These are phyloP conservation scores for Yarrowia deformans DNA, from an alignment of 805 yeast species.

Conservation along the genomic window DNA sequence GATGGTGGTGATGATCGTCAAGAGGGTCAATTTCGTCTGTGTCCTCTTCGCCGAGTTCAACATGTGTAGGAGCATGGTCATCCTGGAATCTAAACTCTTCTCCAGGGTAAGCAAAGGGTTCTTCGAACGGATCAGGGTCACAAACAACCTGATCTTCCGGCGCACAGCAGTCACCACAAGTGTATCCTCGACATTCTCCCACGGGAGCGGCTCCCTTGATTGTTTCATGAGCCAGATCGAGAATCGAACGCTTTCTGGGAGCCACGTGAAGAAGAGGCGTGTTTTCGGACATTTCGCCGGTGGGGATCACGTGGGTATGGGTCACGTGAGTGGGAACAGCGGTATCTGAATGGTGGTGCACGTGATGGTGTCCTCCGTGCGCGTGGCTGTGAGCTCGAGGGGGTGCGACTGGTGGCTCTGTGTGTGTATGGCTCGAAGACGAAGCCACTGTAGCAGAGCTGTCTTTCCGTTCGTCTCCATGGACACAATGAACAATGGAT, in stretches of 20 bases:
- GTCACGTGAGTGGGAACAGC: neutral
- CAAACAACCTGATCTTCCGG: constrained; percentile 33
- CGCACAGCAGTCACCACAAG: constrained; percentile 35
- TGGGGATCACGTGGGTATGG: constrained; percentile 8
- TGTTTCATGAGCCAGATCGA: constrained; percentile 28
- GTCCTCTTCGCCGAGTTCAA: neutral
- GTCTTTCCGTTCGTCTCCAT: constrained; percentile 53
- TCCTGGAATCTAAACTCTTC: constrained; percentile 40
- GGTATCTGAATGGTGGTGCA: neutral
- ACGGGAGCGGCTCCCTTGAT: constrained; percentile 32
- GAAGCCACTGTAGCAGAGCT: neutral
- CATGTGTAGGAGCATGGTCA: constrained; percentile 41
- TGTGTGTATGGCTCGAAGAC: neutral
- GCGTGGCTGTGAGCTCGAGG: neutral
- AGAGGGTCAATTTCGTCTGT: constrained; percentile 33
- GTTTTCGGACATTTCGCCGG: constrained; percentile 15
- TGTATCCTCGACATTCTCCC: constrained; percentile 36
- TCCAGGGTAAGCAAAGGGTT: constrained; percentile 40
- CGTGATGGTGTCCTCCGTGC: neutral
- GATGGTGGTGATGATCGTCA: constrained; percentile 37
- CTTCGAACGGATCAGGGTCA: constrained; percentile 41
- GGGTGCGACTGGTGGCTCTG: neutral
- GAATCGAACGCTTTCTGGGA: constrained; percentile 27
- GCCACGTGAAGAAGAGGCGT: constrained; percentile 14
- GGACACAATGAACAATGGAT: constrained; percentile 86